A percentile compares a stretch with the other conserved stretches of the same genome.
Evolutionary conservation across 1,139 yeast species (phyloP).

Genomic region (Groenewaldozyma sp.): DNA sequence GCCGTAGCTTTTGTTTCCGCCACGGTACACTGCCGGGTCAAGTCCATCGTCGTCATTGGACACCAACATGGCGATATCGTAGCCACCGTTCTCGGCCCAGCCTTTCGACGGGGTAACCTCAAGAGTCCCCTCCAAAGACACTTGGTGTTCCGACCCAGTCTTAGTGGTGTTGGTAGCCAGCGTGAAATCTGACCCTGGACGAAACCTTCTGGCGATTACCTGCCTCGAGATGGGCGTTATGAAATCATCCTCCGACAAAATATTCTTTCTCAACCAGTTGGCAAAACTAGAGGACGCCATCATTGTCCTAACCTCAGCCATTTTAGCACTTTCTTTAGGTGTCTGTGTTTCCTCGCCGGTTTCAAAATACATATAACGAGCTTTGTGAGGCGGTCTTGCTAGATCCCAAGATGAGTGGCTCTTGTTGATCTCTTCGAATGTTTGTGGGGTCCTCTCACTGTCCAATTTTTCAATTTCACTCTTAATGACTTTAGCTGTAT

Average conservation of each 20-base stretch:
- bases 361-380: conserved; percentile 74
- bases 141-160: conserved; percentile 13
- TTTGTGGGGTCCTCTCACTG: conserved; percentile 46
- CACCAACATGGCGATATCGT: conserved; percentile 63
- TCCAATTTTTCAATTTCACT: conserved; percentile 35
- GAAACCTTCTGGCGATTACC: conserved; percentile 68
- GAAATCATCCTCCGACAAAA: conserved; percentile 36
- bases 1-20: conserved; percentile 42
- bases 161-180: conserved; percentile 51
- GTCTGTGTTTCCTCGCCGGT: conserved; percentile 18
- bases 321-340: conserved; percentile 21
- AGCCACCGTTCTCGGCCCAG: conserved; percentile 89
- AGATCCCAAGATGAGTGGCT: conserved; percentile 91
- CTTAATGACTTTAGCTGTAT: conserved; percentile 42
- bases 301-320: conserved; percentile 50
- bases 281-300: conserved; percentile 54
- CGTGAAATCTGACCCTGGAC: conserved; percentile 93
- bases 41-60: conserved; percentile 20
- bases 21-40: conserved; percentile 25
- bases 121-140: conserved; percentile 57
- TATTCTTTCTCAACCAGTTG: conserved; percentile 54
- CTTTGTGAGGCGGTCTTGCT: conserved; percentile 91
- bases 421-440: conserved; percentile 17
- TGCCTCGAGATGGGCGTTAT: conserved; percentile 58
- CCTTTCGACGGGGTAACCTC: conserved; percentile 70